Evolutionary conservation across 2,329 filamentous ascomycete species (phyloP), one percentile per base, ranked within the genome.

Genomic region (Aspergillus tamarii): DNA sequence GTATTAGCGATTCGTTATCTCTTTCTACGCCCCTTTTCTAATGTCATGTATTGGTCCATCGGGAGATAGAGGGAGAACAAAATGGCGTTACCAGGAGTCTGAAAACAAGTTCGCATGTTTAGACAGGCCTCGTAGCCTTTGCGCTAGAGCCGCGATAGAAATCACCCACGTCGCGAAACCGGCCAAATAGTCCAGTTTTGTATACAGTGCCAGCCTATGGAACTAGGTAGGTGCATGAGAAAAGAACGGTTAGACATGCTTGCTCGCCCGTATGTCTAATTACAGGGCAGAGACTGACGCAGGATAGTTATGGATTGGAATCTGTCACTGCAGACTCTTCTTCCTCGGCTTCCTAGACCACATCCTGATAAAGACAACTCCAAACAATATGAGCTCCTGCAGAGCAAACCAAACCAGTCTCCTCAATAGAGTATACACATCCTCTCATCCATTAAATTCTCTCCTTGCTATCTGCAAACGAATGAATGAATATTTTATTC

Each of bases 71-170:
- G 52, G 32, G 52, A 28, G 34, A 55, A 12, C 32, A 36, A 39
- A 55, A 39, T 39, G 52, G 52, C 52, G 52, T 55, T 55, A 39
- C n/a, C n/a, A 39, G 52, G 52, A 55, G 52, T 39, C 52, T 55
- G 19, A 55, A 55, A 26, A 14, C 3, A 39, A 12, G 32, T n/a
- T 14, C 30, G n/a, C 19, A 39, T 36, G 21, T 23, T 8, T 19
- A 26, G n/a, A 39, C 21, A 14, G 32, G 36, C 50, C 34, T 34
- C 52, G 34, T 55, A 39, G 34, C 34, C 32, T 26, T 55, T 28
- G 11, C 19, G 28, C 28, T 26, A 34, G 52, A 28, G 34, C 14
- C 21, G 12, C n/a, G 52, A 23, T 54, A 16, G 12, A 28, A 28
- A 19, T n/a, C 14, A n/a, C 14, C 26, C 19, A 9, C 46, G 3